Evolutionary conservation across 306 rosid species (phyloP).

Genomic region (Gleditsia sinensis): DNA sequence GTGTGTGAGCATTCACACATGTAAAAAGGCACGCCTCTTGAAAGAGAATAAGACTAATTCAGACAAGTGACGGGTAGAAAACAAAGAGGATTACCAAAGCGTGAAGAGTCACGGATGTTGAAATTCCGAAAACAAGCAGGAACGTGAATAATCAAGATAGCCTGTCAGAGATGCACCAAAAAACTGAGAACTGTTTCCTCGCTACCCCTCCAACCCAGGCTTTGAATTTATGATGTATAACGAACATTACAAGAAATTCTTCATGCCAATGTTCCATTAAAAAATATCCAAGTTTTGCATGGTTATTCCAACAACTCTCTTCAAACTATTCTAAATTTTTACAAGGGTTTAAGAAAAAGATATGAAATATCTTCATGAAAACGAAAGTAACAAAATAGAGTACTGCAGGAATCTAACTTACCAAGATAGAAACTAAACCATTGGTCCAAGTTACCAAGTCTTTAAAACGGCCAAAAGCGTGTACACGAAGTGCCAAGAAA

Average conservation of each 20-base stretch:
- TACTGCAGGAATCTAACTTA: slow-evolving; percentile 43
- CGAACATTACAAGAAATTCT: neutral
- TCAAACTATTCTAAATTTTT: neutral
- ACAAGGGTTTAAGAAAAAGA: neutral
- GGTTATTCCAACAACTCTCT: slow-evolving; percentile 4
- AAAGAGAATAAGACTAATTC: slow-evolving; percentile 13
- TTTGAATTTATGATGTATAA: slow-evolving; percentile 5
- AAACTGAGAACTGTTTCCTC: slow-evolving; percentile 27
- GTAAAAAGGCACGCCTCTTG: neutral
- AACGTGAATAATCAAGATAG: slow-evolving; percentile 81
- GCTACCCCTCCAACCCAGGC: neutral
- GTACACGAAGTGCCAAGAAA: slow-evolving; percentile 94
- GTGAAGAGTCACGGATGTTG: slow-evolving; percentile 70
- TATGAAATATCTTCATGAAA: neutral
- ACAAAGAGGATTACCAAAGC: slow-evolving; percentile 60
- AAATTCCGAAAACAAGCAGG: slow-evolving; percentile 70
- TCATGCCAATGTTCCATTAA: neutral
- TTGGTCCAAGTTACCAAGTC: slow-evolving; percentile 90
- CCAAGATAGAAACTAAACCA: slow-evolving; percentile 89
- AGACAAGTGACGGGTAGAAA: neutral
- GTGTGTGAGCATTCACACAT: neutral
- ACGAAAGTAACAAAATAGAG: neutral
- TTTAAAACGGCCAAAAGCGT: slow-evolving; percentile 81
- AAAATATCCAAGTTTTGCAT: neutral
- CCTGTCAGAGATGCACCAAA: slow-evolving; percentile 59